phyloP scores from a whole-genome alignment of 306 rosid species.

The Citrullus amarus region DNA sequence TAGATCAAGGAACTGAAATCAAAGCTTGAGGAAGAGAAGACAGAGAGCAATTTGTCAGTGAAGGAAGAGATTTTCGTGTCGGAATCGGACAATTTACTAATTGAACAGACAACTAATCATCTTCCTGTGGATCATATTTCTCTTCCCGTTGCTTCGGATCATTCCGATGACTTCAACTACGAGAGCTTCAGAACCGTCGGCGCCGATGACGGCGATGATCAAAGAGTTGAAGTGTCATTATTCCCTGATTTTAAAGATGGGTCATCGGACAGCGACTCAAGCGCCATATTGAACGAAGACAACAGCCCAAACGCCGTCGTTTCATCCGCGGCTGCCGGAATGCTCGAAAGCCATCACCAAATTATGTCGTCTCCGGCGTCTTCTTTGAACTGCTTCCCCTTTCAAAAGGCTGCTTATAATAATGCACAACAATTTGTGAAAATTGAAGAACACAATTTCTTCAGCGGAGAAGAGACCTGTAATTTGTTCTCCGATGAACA shows the following conservation, averaged over 20 bases:
- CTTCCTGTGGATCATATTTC: constrained; percentile 15
- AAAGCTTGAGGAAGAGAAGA: constrained; percentile 35
- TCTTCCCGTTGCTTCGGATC: constrained; percentile 25
- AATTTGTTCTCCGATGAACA: constrained; percentile 83
- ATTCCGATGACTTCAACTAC: constrained; percentile 27
- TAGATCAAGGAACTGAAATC: constrained; percentile 78
- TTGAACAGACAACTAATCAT: constrained; percentile 15
- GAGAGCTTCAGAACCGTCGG: constrained; percentile 21
- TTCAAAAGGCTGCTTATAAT: background rate
- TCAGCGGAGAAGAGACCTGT: constrained; percentile 68
- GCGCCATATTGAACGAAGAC: constrained; percentile 80
- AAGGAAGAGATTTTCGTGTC: constrained; percentile 39
- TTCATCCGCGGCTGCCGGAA: background rate
- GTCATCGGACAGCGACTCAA: constrained; percentile 78
- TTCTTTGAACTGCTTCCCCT: constrained; percentile 1
- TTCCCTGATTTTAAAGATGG: constrained; percentile 53
- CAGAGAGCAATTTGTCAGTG: constrained; percentile 39
- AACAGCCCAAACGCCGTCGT: constrained; percentile 36
- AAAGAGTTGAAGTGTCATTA: constrained; percentile 9
- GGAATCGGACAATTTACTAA: constrained; percentile 22
- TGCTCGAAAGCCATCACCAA: constrained; percentile 26
- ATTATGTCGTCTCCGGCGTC: constrained; percentile 23
- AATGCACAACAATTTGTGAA: constrained; percentile 45
- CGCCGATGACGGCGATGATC: background rate
- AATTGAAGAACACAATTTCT: constrained; percentile 82